Evolutionary conservation across 2,329 filamentous ascomycete genomes (phyloP).

Genomic region (Neonectria punicea): DNA sequence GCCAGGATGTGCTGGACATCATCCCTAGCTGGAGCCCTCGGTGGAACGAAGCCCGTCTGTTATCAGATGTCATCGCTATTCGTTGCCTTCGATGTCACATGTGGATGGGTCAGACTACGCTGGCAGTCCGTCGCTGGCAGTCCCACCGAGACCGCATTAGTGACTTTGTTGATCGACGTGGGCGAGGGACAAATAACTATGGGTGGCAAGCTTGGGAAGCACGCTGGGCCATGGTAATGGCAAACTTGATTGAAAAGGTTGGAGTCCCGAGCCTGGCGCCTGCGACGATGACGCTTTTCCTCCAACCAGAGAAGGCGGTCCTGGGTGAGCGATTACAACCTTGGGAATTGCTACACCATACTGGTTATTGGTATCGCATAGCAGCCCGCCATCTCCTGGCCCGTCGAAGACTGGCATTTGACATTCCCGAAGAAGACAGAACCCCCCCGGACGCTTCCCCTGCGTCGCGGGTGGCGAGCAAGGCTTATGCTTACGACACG

Average conservation of each 20-base stretch:
- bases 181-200: conserved; percentile 88
- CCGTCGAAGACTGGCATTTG: conserved; percentile 63
- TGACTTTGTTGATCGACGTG: conserved; percentile 83
- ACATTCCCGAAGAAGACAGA: conserved; percentile 69
- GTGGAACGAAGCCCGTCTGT: conserved; percentile 91
- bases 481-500: conserved; percentile 69
- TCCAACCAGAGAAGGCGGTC: conserved; percentile 68
- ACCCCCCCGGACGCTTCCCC: conserved; percentile 60
- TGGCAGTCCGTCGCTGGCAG: conserved; percentile 83
- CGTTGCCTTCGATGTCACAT: conserved; percentile 85
- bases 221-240: conserved; percentile 73
- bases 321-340: conserved; percentile 68
- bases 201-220: conserved; percentile 96
- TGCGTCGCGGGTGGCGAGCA: conserved; percentile 58
- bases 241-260: conserved; percentile 66
- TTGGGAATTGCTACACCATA: conserved; percentile 73
- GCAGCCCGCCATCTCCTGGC: conserved; percentile 67
- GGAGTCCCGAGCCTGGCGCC: conserved; percentile 62
- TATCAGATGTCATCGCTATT: conserved; percentile 84
- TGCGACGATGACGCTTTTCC: conserved; percentile 57
- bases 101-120: conserved; percentile 81
- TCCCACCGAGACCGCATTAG: conserved; percentile 78
- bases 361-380: conserved; percentile 73
- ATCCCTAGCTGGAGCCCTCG: conserved; percentile 90
- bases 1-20: conserved; percentile 84